Evolutionary conservation across 306 rosid species (phyloP), one percentile per base, ranked within the genome.

Genomic region (Castanea mollissima): DNA sequence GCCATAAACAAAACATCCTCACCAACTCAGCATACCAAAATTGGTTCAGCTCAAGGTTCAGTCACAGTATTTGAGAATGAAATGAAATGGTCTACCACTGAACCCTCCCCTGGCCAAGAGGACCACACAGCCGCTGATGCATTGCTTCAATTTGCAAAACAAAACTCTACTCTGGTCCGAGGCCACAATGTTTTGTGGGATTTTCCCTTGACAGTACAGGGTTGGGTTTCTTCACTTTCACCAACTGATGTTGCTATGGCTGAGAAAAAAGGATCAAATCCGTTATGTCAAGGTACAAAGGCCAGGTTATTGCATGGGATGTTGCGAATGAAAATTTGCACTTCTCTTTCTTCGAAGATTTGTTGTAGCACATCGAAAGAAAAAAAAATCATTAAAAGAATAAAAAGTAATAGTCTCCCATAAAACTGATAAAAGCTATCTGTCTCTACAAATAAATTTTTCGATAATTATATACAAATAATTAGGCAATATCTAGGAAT

Each of bases 1-100:
- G 85, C 92, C 11, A 86, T 92, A 59, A 89, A 81, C 79, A 70
- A 38, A 41, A 81, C 88, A 90, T 94, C 73, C 89, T 94, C 70
- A 63, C 71, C 77, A 90, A 88, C 10, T 0, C 4, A 6, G 87
- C 89, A 18, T 90, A 90, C 58, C 91, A 86, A 16, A 81, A 87
- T 15, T 94, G 98, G 98, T 89, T 91, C 78, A 38, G 76, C 2
- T 78, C 91, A 0, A 88, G 91, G 69, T 94, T 94, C 89, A 80
- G 89, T 88, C 49, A 80, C 98, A 14, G 78, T 83, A 29, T 94
- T 92, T 56, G 91, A 35, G 52, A 65, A 94, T 13, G 98, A 92
- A 80, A 92, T 94, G 98, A 94, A 94, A 54, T 94, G 97, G 98
- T 88, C 90, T 79, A 78, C 74, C 80, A 94, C 67, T 0, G 98